phyloP scores from a whole-genome alignment of 345 rosid species.

The Turnera subulata region DNA sequence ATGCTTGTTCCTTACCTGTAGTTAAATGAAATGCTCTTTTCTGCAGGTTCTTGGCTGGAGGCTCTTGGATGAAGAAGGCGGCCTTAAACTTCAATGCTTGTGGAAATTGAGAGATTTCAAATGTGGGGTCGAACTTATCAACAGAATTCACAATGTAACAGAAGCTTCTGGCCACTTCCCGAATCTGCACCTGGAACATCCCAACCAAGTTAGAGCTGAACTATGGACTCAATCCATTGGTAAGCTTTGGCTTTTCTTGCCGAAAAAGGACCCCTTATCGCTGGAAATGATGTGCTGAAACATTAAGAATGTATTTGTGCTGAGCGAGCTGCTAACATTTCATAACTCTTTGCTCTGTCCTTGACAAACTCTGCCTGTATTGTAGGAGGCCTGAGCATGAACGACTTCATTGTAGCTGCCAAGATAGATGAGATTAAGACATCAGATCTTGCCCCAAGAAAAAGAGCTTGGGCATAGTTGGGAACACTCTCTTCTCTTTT shows the following conservation, averaged over 20 bases:
- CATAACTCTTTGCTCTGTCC: neutral
- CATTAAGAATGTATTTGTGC: too few species aligned
- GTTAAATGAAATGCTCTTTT: neutral
- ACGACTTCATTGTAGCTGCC: slow-evolving; percentile 85
- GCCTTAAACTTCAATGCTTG: slow-evolving; percentile 70
- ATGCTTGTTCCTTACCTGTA: too few species aligned
- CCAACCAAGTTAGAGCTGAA: slow-evolving; percentile 80
- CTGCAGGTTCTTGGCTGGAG: slow-evolving; percentile 87
- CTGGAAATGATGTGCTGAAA: too few species aligned
- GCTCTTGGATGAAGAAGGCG: slow-evolving; percentile 61
- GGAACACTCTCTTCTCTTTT: neutral
- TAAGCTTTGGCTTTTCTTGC: slow-evolving; percentile 15
- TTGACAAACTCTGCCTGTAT: neutral
- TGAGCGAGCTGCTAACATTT: too few species aligned
- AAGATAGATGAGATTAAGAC: slow-evolving; percentile 80
- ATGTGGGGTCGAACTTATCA: slow-evolving; percentile 79
- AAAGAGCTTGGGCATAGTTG: slow-evolving; percentile 73
- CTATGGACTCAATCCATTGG: slow-evolving; percentile 78
- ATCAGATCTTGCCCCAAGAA: slow-evolving; percentile 77
- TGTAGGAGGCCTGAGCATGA: slow-evolving; percentile 87
- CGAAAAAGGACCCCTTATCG: too few species aligned
- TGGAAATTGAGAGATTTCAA: slow-evolving; percentile 82
- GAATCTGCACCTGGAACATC: slow-evolving; percentile 62
- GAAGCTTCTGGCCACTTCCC: slow-evolving; percentile 79
- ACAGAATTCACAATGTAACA: slow-evolving; percentile 56